phyloP scores from a whole-genome alignment of 306 rosid genomes.

The Pyrus pyrifolia region DNA sequence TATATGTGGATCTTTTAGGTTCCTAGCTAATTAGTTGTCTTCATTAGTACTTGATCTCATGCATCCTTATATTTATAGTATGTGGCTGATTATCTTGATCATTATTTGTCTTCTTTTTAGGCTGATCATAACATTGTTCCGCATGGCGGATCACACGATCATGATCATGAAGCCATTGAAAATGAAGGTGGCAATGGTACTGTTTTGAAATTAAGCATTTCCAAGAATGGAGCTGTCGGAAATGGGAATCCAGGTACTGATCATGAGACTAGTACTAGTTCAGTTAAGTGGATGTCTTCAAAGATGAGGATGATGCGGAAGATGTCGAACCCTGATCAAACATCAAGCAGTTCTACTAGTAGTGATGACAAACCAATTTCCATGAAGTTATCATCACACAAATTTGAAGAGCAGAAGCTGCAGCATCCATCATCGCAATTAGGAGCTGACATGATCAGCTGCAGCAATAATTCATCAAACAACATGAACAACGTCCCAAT shows the following conservation, averaged over 20 bases:
- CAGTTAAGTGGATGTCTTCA: conserved; percentile 67
- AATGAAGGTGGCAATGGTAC: conserved; percentile 3
- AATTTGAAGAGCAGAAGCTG: conserved; percentile 39
- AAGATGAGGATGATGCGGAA: conserved; percentile 72
- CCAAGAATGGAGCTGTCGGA: conserved; percentile 33
- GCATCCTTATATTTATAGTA: neutral
- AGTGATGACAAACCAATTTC: neutral
- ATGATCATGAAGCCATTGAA: conserved; percentile 11
- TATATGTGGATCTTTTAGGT: too few species aligned
- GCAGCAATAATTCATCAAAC: conserved; percentile 30
- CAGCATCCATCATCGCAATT: neutral
- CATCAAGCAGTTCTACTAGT: neutral
- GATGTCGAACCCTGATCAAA: conserved; percentile 45
- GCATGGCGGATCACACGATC: conserved; percentile 43
- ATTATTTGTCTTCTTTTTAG: conserved; percentile 18
- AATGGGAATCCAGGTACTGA: conserved; percentile 13
- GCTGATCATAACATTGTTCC: conserved; percentile 27
- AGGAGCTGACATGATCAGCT: conserved; percentile 1
- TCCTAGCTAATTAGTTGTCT: too few species aligned
- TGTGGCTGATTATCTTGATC: neutral
- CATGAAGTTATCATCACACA: conserved; percentile 9
- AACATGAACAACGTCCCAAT: conserved; percentile 23
- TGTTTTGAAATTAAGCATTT: conserved; percentile 31
- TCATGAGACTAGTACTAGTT: conserved; percentile 13
- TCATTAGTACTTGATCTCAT: too few species aligned